Base-by-base conservation (phyloP, 2,329 filamentous ascomycete species). In the Coleophoma eucalyptorum region DNA sequence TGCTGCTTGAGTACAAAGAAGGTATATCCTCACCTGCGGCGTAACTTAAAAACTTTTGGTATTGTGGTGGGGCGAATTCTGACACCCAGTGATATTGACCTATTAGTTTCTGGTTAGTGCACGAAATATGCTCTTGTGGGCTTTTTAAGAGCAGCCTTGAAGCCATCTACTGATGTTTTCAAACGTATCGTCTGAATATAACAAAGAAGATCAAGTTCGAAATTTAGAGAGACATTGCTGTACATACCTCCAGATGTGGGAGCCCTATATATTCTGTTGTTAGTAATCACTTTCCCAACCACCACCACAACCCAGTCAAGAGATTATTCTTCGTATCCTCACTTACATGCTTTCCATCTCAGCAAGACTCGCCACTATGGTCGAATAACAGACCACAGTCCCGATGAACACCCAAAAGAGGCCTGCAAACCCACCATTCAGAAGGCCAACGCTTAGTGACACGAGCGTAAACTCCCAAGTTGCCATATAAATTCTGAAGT, bases 71-170 rank as follows among this genome's bases (percentile, higher is more conserved):
- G 1, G 76, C 72, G 52, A 80, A 79, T 46, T 79, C 76, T 1
- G 72, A 79, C 1, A 80, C 77, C 78, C 77, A 81, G 55, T 80
- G 77, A 54, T 81, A 82, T 56, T 83, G 79, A 1, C 80, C 26
- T 26, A 2, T 3, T 26, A 26, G 26, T 2, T 26, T 26, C 26
- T 26, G 26, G 26, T 26, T 6, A 26, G 26, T 26, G 10, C 10
- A 26, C 4, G 26, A 26, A 26, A 26, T 26, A 26, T 7, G 6
- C 6, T 26, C 26, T 26, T 26, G 26, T 26, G 10, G 3, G 26
- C 26, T 6, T 26, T 5, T 7, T 5, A 8, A 7, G 26, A 26
- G 26, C 26, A 26, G 26, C 26, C 26, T 26, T 6, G 26, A 3
- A 26, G 26, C 5, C 3, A 26, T 26, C 5, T 6, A 2, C 10